phyloP scores from a whole-genome alignment of 2,329 filamentous ascomycete species.

The Helicocarpus griseus region DNA sequence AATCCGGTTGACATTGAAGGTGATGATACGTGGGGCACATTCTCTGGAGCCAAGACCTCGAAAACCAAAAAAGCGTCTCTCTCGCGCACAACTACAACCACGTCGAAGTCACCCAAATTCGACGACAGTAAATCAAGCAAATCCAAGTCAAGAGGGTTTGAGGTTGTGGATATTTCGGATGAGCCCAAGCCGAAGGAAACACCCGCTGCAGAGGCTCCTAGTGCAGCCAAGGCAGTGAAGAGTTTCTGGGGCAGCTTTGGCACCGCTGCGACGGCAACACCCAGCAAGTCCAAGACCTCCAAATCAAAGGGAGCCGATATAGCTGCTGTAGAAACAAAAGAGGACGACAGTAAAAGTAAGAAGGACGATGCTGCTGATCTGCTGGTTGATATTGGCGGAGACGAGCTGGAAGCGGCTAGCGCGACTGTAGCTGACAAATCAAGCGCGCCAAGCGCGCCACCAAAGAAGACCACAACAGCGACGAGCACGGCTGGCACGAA shows the following conservation, averaged over 20 bases:
- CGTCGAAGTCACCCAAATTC: slow-evolving; percentile 15
- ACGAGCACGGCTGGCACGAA: slow-evolving; percentile 31
- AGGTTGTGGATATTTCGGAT: slow-evolving; percentile 16
- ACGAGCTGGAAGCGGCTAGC: slow-evolving; percentile 23
- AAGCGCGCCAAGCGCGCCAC: slow-evolving; percentile 28
- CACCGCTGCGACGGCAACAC: slow-evolving; percentile 29
- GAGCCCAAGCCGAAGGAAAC: slow-evolving; percentile 24
- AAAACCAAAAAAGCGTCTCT: slow-evolving; percentile 38
- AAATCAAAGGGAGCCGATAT: slow-evolving; percentile 22
- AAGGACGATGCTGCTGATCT: slow-evolving; percentile 21
- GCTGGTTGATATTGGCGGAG: slow-evolving; percentile 25
- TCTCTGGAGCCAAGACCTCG: slow-evolving; percentile 24
- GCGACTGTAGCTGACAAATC: slow-evolving; percentile 31
- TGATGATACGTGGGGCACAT: slow-evolving; percentile 31
- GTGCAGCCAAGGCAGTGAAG: slow-evolving; percentile 25
- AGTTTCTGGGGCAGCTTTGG: slow-evolving; percentile 38
- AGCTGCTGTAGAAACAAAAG: slow-evolving; percentile 15
- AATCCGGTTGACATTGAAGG: slow-evolving; percentile 20
- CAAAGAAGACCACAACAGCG: slow-evolving; percentile 34
- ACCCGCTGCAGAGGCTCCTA: slow-evolving; percentile 23
- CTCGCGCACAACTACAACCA: slow-evolving; percentile 13
- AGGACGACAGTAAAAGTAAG: slow-evolving; percentile 17
- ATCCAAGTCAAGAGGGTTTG: slow-evolving; percentile 18
- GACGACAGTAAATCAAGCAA: slow-evolving; percentile 23
- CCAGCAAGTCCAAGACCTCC: slow-evolving; percentile 36